Conservation (phyloP, 108 stramenopile species). For the Cyclotella baltica region DNA sequence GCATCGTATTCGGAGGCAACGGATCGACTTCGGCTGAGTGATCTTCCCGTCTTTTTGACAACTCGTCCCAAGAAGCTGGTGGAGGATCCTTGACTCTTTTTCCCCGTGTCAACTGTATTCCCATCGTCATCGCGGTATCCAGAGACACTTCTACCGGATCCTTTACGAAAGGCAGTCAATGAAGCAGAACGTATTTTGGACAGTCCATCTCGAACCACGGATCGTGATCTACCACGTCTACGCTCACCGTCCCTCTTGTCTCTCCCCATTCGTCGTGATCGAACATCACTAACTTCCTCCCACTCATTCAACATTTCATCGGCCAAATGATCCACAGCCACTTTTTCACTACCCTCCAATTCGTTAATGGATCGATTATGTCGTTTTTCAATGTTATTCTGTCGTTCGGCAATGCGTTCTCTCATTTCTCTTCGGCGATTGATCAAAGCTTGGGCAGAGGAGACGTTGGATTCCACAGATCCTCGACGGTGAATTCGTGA, state of each 20-base stretch:
- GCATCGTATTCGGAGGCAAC: conserved; percentile 2
- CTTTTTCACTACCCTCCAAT: not conserved
- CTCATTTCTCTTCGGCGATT: conserved; percentile 51
- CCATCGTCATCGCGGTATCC: not conserved
- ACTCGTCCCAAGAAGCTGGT: not conserved
- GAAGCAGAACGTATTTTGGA: conserved; percentile 51
- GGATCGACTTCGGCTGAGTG: conserved; percentile 23
- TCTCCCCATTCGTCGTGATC: conserved; percentile 6
- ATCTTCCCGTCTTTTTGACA: not conserved
- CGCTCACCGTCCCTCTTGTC: conserved; percentile 7
- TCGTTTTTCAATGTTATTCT: conserved; percentile 25
- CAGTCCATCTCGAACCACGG: conserved; percentile 42
- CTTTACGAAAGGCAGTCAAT: conserved; percentile 31
- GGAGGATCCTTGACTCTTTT: conserved; percentile 10
- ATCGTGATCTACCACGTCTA: conserved; percentile 41
- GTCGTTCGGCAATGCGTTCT: conserved; percentile 38
- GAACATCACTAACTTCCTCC: not conserved
- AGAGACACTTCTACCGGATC: not conserved
- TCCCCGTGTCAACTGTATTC: conserved; percentile 26
- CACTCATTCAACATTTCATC: conserved; percentile 30
- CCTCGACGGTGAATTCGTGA: not conserved
- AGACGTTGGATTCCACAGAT: not conserved
- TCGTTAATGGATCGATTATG: conserved; percentile 7
- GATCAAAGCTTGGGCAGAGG: conserved; percentile 32
- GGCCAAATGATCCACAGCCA: conserved; percentile 2